Percentiles rank a stretch among this genome's conserved stretches.
phyloP scores from a whole-genome alignment of 768 basidiomycete genomes.

The Pulveroboletus sp. region DNA sequence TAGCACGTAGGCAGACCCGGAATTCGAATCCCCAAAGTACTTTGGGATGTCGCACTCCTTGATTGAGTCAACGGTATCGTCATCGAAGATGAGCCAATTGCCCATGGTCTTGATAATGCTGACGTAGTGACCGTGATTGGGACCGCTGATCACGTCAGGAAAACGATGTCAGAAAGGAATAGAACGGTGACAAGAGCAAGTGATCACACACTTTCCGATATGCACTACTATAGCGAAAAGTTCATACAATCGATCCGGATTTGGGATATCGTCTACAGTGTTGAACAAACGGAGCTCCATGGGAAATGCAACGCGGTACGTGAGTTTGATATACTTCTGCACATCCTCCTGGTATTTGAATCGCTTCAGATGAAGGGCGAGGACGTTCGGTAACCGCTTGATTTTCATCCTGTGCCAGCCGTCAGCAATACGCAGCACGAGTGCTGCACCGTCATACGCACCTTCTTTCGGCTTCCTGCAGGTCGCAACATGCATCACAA shows the following conservation, averaged over 20 bases:
- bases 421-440: conserved; percentile 8
- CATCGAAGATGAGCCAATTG: conserved; percentile 91
- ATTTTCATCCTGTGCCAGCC: conserved; percentile 83
- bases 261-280: conserved; percentile 87
- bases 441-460: conserved; percentile 24
- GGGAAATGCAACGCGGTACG: conserved; percentile 96
- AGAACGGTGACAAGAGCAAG: conserved; percentile 6
- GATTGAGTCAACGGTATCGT: conserved; percentile 85
- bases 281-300: conserved; percentile 94
- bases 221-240: conserved; percentile 98
- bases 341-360: conserved; percentile 98
- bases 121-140: conserved; percentile 98
- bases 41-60: conserved; percentile 85
- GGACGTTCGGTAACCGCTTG: conserved; percentile 90
- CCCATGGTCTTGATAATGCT: conserved; percentile 86
- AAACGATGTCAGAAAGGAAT: conserved; percentile 8
- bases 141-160: conserved; percentile 55
- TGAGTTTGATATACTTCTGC: conserved; percentile 87
- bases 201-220: conserved; percentile 84
- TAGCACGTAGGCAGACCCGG: conserved; percentile 91
- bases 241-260: conserved; percentile 90
- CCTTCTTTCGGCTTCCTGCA: conserved; percentile 99
- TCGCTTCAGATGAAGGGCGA: conserved; percentile 93
- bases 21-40: conserved; percentile 88
- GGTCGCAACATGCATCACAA: conserved; percentile 93